phyloP scores from a whole-genome alignment of 129 eudicot genomes.

The Arctium lappa region DNA sequence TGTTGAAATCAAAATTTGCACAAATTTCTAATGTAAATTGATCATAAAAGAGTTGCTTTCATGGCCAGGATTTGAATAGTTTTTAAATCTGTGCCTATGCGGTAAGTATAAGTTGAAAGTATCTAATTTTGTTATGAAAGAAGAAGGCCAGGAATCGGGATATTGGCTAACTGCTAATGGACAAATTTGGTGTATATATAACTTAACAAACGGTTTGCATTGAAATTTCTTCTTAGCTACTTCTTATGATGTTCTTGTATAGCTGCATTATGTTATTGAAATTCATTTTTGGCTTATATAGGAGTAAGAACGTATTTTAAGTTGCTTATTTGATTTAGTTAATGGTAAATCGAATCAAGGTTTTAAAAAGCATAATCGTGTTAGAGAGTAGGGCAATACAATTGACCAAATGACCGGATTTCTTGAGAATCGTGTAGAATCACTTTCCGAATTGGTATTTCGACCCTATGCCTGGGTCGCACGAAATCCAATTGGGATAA shows the following conservation, averaged over 20 bases:
- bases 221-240: not conserved
- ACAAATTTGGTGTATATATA: not conserved
- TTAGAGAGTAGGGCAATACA: too few relatives aligned
- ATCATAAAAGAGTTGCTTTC: not conserved
- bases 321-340: not conserved
- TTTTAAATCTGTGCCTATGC: not conserved
- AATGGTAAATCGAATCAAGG: not conserved
- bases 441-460: too few relatives aligned
- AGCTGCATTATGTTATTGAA: not conserved
- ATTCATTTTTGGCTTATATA: not conserved
- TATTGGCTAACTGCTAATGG: not conserved
- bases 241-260: not conserved
- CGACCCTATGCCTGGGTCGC: too few relatives aligned
- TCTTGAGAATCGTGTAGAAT: too few relatives aligned
- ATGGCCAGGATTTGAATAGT: not conserved
- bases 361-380: too few relatives aligned
- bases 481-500: too few relatives aligned
- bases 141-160: not conserved
- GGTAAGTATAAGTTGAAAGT: not conserved
- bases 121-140: not conserved
- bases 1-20: not conserved
- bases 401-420: too few relatives aligned
- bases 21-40: not conserved
- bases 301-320: not conserved
- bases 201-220: not conserved